Evolutionary conservation across 2,329 filamentous ascomycete genomes (phyloP).

Genomic region (Diplocarpon rosae): DNA sequence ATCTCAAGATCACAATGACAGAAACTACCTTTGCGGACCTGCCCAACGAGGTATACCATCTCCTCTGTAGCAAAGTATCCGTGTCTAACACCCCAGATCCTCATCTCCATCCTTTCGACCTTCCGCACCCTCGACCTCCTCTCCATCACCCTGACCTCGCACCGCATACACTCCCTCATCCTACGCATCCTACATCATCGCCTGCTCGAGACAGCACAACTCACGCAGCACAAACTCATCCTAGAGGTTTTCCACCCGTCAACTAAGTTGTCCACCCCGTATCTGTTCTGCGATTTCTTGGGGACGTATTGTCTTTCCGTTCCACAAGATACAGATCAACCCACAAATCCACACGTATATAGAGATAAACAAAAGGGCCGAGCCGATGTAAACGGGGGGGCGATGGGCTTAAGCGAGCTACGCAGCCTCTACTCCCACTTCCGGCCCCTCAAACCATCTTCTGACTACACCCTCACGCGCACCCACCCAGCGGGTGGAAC

Average conservation of each 20-base stretch:
- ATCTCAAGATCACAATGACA: no score
- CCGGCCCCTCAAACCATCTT: conserved; percentile 48
- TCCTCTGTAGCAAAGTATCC: not conserved
- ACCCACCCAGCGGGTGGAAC: conserved; percentile 34
- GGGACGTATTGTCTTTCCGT: conserved; percentile 45
- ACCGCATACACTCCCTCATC: conserved; percentile 51
- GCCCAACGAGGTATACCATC: not conserved
- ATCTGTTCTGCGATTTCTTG: conserved; percentile 56
- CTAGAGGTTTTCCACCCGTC: conserved; percentile 71
- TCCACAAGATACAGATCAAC: conserved; percentile 25
- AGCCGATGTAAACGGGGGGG: conserved; percentile 20
- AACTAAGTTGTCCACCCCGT: conserved; percentile 56
- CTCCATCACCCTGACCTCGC: conserved; percentile 45
- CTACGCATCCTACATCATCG: conserved; percentile 54
- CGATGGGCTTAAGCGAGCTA: conserved; percentile 34
- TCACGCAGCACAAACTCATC: conserved; percentile 53
- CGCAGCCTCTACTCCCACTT: conserved; percentile 55
- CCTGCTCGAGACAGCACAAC: conserved; percentile 44
- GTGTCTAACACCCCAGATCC: conserved; percentile 31
- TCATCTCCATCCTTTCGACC: conserved; percentile 37
- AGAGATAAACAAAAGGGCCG: conserved; percentile 5
- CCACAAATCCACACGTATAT: conserved; percentile 2
- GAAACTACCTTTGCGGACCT: not conserved
- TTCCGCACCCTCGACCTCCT: conserved; percentile 41
- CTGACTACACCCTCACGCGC: conserved; percentile 33